A percentile compares a stretch with the other conserved stretches of the same genome.
These are phyloP conservation scores for Epichloe glyceriae DNA, from an alignment of 2,329 filamentous ascomycete species.

Conservation along the genomic window DNA sequence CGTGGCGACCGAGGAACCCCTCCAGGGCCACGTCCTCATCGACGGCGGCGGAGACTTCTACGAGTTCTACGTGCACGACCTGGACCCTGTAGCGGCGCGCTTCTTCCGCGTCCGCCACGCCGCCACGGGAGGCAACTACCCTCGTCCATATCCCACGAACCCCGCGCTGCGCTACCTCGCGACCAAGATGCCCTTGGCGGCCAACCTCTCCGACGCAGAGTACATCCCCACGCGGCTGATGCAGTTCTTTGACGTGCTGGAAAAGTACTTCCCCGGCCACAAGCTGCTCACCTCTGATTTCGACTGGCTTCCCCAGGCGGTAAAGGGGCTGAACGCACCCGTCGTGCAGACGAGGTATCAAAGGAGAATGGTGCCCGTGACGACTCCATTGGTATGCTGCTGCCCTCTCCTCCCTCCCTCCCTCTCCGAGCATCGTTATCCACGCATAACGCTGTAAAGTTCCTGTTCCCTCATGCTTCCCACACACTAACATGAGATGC, in stretches of 20 bases:
- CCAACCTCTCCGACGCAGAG: conserved; percentile 71
- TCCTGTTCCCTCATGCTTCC: too few species aligned
- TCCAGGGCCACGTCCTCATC: conserved; percentile 83
- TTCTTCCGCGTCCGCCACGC: conserved; percentile 77
- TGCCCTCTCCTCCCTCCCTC: too few species aligned
- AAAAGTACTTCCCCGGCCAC: conserved; percentile 80
- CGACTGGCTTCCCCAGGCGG: conserved; percentile 68
- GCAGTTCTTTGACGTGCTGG: conserved; percentile 91
- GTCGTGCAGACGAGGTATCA: conserved; percentile 93
- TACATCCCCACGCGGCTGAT: conserved; percentile 91
- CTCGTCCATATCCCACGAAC: conserved; percentile 44
- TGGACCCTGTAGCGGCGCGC: conserved; percentile 72
- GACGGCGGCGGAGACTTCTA: conserved; percentile 79
- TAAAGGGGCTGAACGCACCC: conserved; percentile 76
- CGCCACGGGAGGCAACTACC: conserved; percentile 52
- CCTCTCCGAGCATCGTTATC: not conserved
- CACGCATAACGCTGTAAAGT: not conserved
- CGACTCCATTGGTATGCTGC: conserved; percentile 63
- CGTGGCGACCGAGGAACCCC: conserved; percentile 60
- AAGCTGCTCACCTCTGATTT: conserved; percentile 86
- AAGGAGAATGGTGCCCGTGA: conserved; percentile 75
- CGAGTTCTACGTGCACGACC: conserved; percentile 73
- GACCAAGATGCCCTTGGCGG: conserved; percentile 52
- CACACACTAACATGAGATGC: too few species aligned
- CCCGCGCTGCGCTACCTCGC: conserved; percentile 48